These are phyloP conservation scores for Populus nigra DNA, from an alignment of 345 rosid species.

Conservation along the genomic window DNA sequence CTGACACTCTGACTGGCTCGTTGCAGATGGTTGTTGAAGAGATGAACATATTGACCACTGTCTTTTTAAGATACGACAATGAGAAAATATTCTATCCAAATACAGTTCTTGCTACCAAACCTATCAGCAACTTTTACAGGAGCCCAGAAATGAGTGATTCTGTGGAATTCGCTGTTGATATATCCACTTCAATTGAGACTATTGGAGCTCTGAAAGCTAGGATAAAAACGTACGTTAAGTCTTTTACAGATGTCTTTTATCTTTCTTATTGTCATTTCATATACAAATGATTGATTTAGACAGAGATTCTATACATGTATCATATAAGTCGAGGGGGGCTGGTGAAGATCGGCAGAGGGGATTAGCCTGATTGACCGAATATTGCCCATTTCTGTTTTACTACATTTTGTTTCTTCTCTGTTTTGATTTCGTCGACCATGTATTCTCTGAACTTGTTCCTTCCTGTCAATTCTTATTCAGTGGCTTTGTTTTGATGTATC, in stretches of 20 bases:
- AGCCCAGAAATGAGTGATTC: slow-evolving; percentile 30
- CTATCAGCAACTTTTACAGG: slow-evolving; percentile 34
- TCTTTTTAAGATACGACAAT: slow-evolving; percentile 29
- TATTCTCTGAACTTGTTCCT: no score
- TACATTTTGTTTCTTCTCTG: background rate
- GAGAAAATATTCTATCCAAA: slow-evolving; percentile 30
- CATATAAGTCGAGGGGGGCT: no score
- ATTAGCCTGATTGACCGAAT: no score
- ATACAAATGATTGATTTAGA: no score
- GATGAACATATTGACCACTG: slow-evolving; percentile 28
- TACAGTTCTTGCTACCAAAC: slow-evolving; percentile 27
- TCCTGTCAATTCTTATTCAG: no score
- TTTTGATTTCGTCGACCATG: background rate
- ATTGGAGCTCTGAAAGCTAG: slow-evolving; percentile 19
- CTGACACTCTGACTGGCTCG: slow-evolving; percentile 5
- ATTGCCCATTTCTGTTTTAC: background rate
- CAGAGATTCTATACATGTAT: no score
- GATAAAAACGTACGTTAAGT: slow-evolving; percentile 21
- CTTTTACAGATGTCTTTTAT: background rate
- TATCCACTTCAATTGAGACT: slow-evolving; percentile 27
- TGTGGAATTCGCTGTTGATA: slow-evolving; percentile 20
- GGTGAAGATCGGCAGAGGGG: no score
- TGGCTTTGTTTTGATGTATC: slow-evolving; percentile 11
- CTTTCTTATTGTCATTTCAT: background rate
- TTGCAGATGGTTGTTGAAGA: slow-evolving; percentile 33